phyloP scores from a whole-genome alignment of 192 early-diverging fungal species.

The Geosiphon pyriformis region DNA sequence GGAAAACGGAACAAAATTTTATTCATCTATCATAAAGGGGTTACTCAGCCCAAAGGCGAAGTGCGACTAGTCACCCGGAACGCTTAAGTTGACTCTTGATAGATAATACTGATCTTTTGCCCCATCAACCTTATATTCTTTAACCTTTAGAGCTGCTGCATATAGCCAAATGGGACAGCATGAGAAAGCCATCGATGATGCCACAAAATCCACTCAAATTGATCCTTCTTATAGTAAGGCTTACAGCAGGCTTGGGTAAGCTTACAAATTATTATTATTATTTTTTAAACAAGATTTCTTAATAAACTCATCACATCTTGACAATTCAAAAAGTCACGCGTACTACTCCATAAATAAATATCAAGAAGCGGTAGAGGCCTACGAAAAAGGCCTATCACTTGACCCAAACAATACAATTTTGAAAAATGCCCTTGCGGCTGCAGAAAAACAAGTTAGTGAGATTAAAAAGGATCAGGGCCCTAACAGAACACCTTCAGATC shows the following conservation, averaged over 20 bases:
- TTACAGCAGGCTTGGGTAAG: conserved; percentile 83
- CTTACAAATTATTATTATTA: background rate
- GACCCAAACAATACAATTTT: conserved; percentile 81
- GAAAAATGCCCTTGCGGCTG: conserved; percentile 66
- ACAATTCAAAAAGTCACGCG: conserved; percentile 58
- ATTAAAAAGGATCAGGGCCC: conserved; percentile 1
- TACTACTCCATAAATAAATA: conserved; percentile 83
- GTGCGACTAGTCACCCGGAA: too few relatives aligned
- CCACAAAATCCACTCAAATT: conserved; percentile 74
- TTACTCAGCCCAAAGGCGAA: too few relatives aligned
- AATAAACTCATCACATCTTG: background rate
- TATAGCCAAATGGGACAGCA: conserved; percentile 86
- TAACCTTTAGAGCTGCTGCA: conserved; percentile 75
- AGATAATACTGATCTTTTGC: too few relatives aligned
- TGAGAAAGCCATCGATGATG: conserved; percentile 82
- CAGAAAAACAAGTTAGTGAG: conserved; percentile 52
- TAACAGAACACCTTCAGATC: conserved; percentile 15
- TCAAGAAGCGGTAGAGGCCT: conserved; percentile 80
- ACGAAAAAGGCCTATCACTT: conserved; percentile 81
- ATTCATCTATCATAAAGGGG: too few relatives aligned
- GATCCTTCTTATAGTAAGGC: conserved; percentile 91
- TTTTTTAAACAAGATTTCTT: background rate
- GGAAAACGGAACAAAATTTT: too few relatives aligned
- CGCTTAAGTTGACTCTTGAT: too few relatives aligned
- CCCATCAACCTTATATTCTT: background rate